Conservation (phyloP, 495 filamentous ascomycete genomes). For the Melanomma pulvis-pyrius region DNA sequence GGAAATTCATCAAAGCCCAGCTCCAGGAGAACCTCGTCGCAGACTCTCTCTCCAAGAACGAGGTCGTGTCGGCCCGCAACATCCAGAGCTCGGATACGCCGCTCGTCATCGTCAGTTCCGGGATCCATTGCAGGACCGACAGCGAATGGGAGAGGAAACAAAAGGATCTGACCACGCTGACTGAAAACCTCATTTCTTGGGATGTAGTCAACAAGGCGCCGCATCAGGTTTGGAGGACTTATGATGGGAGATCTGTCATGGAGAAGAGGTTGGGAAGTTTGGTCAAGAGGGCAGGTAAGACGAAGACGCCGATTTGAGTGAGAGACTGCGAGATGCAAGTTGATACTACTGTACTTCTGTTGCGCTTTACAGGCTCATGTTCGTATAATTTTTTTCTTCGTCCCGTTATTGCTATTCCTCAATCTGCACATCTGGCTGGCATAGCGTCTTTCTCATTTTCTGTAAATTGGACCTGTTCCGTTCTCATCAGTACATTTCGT, state of each 20-base stretch:
- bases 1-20: constrained; percentile 81
- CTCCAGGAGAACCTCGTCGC: constrained; percentile 92
- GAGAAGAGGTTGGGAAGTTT: constrained; percentile 68
- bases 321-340: no score
- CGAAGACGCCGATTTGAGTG: not conserved
- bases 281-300: constrained; percentile 47
- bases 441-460: no score
- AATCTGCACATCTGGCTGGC: no score
- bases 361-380: not conserved
- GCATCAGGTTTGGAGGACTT: constrained; percentile 80
- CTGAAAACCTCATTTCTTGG: constrained; percentile 76
- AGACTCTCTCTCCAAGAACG: constrained; percentile 74
- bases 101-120: constrained; percentile 81
- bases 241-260: constrained; percentile 68
- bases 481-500: no score
- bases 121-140: constrained; percentile 58
- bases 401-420: no score
- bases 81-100: constrained; percentile 77
- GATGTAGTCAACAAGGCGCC: constrained; percentile 83
- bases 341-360: not conserved
- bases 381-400: not conserved
- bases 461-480: no score
- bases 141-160: constrained; percentile 77
- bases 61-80: constrained; percentile 71
- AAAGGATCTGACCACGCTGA: constrained; percentile 77